Evolutionary conservation across 495 filamentous ascomycete genomes (phyloP).

Genomic region (Halenospora varia): DNA sequence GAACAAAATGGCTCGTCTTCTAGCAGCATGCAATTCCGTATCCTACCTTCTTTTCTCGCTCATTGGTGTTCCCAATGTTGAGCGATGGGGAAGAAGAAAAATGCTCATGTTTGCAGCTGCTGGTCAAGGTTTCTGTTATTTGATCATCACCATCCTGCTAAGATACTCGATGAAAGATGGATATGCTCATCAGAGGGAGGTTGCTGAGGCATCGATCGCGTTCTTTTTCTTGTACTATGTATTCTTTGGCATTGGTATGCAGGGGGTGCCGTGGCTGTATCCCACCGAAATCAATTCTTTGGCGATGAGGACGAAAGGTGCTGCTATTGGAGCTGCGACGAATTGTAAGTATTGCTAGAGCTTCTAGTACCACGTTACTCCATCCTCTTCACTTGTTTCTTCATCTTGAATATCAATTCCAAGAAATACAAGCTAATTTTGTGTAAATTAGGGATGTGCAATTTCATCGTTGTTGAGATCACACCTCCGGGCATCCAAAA

Average conservation of each 20-base stretch:
- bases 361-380: too few species aligned
- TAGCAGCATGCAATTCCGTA: constrained; percentile 29
- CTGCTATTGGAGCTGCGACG: constrained; percentile 33
- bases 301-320: constrained; percentile 32
- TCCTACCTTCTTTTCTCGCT: constrained; percentile 29
- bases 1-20: constrained; percentile 24
- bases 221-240: constrained; percentile 36
- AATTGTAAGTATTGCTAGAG: too few species aligned
- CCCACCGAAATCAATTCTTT: constrained; percentile 38
- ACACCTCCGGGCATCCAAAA: constrained; percentile 31
- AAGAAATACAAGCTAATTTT: too few species aligned
- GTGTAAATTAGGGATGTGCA: too few species aligned
- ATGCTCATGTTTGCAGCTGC: too few species aligned
- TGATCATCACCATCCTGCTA: too few species aligned
- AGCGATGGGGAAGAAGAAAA: constrained; percentile 27
- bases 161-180: too few species aligned
- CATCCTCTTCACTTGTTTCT: too few species aligned
- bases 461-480: constrained; percentile 33
- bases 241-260: constrained; percentile 31
- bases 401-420: too few species aligned
- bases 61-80: constrained; percentile 27
- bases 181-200: neutral
- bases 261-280: constrained; percentile 37
- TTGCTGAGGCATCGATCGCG: constrained; percentile 22
- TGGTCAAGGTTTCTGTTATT: too few species aligned